A percentile compares a stretch with the other conserved stretches of the same genome.
phyloP scores from a whole-genome alignment of 768 basidiomycete genomes.

The Leccinum boreale region DNA sequence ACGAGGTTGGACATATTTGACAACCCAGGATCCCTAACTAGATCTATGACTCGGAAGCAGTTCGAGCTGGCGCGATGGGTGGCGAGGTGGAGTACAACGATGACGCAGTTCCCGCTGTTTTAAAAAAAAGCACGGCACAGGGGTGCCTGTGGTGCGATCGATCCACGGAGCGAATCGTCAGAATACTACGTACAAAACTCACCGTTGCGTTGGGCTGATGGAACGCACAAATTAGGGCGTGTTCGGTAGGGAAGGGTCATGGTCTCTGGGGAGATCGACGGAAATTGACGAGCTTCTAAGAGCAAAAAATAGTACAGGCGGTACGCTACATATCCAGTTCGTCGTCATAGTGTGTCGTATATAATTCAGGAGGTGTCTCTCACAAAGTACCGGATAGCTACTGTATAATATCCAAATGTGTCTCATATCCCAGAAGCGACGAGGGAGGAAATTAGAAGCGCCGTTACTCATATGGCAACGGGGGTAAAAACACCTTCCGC shows the following conservation, averaged over 20 bases:
- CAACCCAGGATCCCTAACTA: neutral
- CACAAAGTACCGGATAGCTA: conserved; percentile 3
- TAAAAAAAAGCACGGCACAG: neutral
- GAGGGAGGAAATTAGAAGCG: conserved; percentile 16
- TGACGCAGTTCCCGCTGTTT: neutral
- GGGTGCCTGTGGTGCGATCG: neutral
- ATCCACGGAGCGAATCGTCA: conserved; percentile 9
- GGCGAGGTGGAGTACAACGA: neutral
- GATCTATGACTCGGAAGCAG: neutral
- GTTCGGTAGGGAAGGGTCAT: neutral
- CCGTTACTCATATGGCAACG: conserved; percentile 28
- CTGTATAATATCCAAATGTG: conserved; percentile 14
- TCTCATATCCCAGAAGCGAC: conserved; percentile 6
- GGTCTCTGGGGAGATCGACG: conserved; percentile 6
- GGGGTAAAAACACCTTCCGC: conserved; percentile 22
- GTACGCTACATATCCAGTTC: conserved; percentile 23
- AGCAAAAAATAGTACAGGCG: conserved; percentile 24
- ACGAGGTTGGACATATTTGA: no score
- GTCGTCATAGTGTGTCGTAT: conserved; percentile 7
- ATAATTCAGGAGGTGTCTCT: conserved; percentile 2
- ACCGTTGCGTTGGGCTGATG: neutral
- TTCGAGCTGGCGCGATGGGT: neutral
- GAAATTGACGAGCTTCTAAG: conserved; percentile 23
- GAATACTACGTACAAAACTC: conserved; percentile 2
- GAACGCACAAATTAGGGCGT: neutral